Base-by-base conservation (phyloP, 2,329 filamentous ascomycete genomes). In the Leptodontidium sp. region DNA sequence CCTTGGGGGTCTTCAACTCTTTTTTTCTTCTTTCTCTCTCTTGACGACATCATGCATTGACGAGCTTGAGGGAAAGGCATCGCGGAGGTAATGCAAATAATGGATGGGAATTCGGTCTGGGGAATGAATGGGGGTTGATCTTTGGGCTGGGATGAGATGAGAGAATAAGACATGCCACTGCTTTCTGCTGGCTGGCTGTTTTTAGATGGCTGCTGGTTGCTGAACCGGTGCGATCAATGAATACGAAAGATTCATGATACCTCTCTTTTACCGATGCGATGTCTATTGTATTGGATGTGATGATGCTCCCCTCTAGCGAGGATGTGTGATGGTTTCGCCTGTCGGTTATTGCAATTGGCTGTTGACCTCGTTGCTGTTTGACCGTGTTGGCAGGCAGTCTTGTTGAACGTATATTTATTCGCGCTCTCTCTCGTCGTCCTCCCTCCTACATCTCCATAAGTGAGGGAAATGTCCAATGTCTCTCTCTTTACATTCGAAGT, bases 31-130 rank as follows among this genome's bases (percentile, higher is more conserved):
- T 50, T 17, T 53, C 26, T 68, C 55, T 71, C 26, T 65, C 17
- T 64, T 64, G 53, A 74, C 70, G 68, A 74, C 62, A 68, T 71
- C 40, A 75, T 70, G 66, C 68, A 64, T 68, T 62, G 59, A 69
- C 43, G 71, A 61, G 62, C 57, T 40, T 55, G 58, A 63, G 47
- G 55, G 57, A 59, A 61, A 59, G 45, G 57, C n/a, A 50, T 59
- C 57, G 49, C 61, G 66, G 52, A 61, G 32, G 53, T 45, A 64
- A 53, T 38, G 43, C 53, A 52, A 63, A 57, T 68, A 61, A 61
- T 62, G 61, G 66, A 62, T 59, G n/a, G 50, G 52, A 57, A 65
- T 49, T 35, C 15, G 55, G 35, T 24, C 17, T 40, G 53, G 55
- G 55, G 55, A 58, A 24, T 24, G 35, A 58, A 15, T 50, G 40